phyloP scores from a whole-genome alignment of 768 basidiomycete species.

The Phallus indusiatus region DNA sequence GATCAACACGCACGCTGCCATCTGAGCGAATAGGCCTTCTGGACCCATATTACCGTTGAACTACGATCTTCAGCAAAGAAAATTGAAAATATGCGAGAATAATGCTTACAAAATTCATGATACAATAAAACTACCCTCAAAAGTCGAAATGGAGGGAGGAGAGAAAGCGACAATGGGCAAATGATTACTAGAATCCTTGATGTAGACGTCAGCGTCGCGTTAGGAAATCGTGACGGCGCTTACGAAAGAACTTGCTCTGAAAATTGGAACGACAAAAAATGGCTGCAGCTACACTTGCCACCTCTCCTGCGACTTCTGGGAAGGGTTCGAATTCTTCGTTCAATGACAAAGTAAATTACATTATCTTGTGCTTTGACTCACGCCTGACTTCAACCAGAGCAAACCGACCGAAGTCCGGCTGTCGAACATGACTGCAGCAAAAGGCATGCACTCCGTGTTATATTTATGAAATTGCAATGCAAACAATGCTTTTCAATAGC shows the following conservation, averaged over 20 bases:
- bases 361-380: not conserved
- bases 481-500: constrained; percentile 37
- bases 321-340: constrained; percentile 56
- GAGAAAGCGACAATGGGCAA: not conserved
- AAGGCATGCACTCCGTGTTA: constrained; percentile 47
- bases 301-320: constrained; percentile 29
- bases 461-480: not conserved
- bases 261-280: constrained; percentile 12
- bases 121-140: not conserved
- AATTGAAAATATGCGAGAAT: not conserved
- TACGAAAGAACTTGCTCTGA: not conserved
- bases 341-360: constrained; percentile 64
- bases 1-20: constrained; percentile 43
- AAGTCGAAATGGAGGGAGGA: not conserved
- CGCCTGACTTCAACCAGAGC: constrained; percentile 46
- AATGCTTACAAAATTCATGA: constrained; percentile 32
- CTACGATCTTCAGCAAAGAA: constrained; percentile 24
- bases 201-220: constrained; percentile 6
- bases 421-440: constrained; percentile 97
- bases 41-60: constrained; percentile 35
- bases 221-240: not conserved
- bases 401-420: constrained; percentile 97
- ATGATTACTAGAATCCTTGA: not conserved
- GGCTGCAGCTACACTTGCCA: constrained; percentile 19
- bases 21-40: constrained; percentile 53